phyloP scores from a whole-genome alignment of 371 early-diverging fungal genomes.

The Mucor circinelloides region DNA sequence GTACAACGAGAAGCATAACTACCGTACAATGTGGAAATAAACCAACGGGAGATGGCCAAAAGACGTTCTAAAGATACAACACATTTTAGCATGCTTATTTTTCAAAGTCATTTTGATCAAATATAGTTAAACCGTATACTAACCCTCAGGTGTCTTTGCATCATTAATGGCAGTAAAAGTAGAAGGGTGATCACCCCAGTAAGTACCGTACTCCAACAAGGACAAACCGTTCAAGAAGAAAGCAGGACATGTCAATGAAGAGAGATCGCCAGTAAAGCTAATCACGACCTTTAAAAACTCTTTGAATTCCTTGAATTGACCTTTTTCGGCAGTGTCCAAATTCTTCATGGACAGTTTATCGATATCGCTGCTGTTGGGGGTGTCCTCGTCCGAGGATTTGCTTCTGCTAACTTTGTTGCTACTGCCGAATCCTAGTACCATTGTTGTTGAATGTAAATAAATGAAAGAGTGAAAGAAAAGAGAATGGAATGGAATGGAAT shows the following conservation, averaged over 20 bases:
- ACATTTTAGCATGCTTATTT: background rate
- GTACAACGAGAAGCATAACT: conserved; percentile 53
- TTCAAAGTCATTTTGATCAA: background rate
- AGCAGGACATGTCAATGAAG: conserved; percentile 77
- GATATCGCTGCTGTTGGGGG: conserved; percentile 39
- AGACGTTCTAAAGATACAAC: conserved; percentile 22
- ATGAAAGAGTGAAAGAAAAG: background rate
- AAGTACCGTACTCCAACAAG: conserved; percentile 72
- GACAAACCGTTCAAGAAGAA: conserved; percentile 77
- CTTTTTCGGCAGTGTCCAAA: conserved; percentile 38
- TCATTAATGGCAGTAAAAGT: conserved; percentile 48
- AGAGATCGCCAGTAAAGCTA: conserved; percentile 81
- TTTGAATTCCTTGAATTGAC: conserved; percentile 52
- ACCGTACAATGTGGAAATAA: conserved; percentile 69
- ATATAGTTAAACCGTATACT: background rate
- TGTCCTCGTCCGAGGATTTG: conserved; percentile 27
- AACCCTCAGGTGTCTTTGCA: conserved; percentile 57
- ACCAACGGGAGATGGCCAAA: conserved; percentile 33
- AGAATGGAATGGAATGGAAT: background rate
- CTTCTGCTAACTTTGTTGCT: conserved; percentile 5
- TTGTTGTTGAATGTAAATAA: background rate
- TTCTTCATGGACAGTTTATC: conserved; percentile 47
- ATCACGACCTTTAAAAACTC: conserved; percentile 61
- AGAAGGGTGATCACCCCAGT: conserved; percentile 34
- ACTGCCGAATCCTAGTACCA: conserved; percentile 20